Evolutionary conservation across 108 stramenopile species (phyloP).

Genomic region (Skeletonema tropicum): DNA sequence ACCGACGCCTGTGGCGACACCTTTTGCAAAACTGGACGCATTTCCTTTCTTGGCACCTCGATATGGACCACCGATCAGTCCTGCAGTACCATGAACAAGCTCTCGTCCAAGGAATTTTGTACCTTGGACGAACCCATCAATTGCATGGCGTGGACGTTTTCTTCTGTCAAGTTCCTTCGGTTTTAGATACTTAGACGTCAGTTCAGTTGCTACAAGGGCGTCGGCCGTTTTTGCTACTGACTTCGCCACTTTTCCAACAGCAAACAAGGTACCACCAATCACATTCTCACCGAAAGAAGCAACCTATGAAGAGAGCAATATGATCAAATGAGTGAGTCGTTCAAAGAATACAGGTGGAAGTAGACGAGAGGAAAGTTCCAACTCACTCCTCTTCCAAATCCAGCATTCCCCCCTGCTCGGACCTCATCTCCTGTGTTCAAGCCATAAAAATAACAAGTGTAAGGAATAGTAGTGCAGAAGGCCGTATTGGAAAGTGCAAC

Average conservation of each 20-base stretch:
- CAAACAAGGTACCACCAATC: conserved; percentile 23
- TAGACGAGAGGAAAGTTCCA: not conserved
- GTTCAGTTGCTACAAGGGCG: conserved; percentile 19
- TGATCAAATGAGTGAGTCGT: not conserved
- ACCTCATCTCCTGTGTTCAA: conserved; percentile 20
- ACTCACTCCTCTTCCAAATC: conserved; percentile 32
- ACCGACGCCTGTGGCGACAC: conserved; percentile 28
- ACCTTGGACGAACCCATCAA: conserved; percentile 32
- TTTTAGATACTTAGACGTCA: conserved; percentile 30
- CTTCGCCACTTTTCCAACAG: conserved; percentile 26
- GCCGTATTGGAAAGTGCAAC: not conserved
- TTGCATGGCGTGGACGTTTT: conserved; percentile 15
- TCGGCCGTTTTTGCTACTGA: conserved; percentile 24
- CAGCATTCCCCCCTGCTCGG: conserved; percentile 17
- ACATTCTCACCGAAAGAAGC: conserved; percentile 24
- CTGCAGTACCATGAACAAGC: conserved; percentile 30
- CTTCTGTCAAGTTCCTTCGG: conserved; percentile 4
- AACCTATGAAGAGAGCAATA: not conserved
- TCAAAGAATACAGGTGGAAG: not conserved
- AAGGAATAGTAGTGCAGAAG: not conserved
- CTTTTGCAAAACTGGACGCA: conserved; percentile 22
- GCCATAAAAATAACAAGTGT: not conserved
- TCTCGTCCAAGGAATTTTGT: conserved; percentile 29
- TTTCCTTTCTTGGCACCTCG: conserved; percentile 25
- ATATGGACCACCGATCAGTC: conserved; percentile 38